Evolutionary conservation across 2,329 filamentous ascomycete genomes (phyloP), one percentile per base, ranked within the genome.

Genomic region (Trichoderma cornu-damae): DNA sequence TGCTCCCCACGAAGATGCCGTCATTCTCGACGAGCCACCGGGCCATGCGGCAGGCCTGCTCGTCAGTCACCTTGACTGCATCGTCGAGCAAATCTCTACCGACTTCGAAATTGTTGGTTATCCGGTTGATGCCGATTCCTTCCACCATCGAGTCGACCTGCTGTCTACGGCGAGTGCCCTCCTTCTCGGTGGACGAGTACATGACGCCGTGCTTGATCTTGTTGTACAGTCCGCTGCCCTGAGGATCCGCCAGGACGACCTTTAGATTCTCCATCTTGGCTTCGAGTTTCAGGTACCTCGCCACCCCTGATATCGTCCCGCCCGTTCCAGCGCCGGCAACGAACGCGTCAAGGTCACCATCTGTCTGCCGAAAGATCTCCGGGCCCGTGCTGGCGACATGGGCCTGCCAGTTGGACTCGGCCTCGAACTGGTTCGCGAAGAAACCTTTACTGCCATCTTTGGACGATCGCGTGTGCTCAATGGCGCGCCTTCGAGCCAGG

Each of bases 91-190:
- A 73, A 67, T 93, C 86, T 62, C 90, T 80, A 0, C 93, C 94
- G 26, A 86, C 87, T 69, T 96, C 89, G 62, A 99, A 94, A 71
- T 97, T 99, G 53, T 85, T 82, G 1, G 94, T 99, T n/a, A 96
- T 80, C 2, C 94, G 86, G 69, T 96, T 99, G 71, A 97, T 89
- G 1, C 94, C 94, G 62, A 99, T 90, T 1, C 94, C 94, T 73
- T 99, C 95, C 26, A 99, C 90, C 62, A 99, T 90, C 4, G 88
- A 92, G 75, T 99, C 95, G 52, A 99, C 90, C 73, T 99, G 95
- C 66, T 89, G 86, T 59, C 94, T 80, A 48, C 95, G 81, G 12
- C 94, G 80, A 11, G 93, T 97, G 3, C 94, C 94, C 77, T 99
- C 94, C 62, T 82, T 83, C 74, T 99, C 94, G 28, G 89, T 95